Evolutionary conservation across 1,284 basidiomycete genomes (phyloP), one percentile per base, ranked within the genome.

Genomic region (Rhodotorula glutinis): DNA sequence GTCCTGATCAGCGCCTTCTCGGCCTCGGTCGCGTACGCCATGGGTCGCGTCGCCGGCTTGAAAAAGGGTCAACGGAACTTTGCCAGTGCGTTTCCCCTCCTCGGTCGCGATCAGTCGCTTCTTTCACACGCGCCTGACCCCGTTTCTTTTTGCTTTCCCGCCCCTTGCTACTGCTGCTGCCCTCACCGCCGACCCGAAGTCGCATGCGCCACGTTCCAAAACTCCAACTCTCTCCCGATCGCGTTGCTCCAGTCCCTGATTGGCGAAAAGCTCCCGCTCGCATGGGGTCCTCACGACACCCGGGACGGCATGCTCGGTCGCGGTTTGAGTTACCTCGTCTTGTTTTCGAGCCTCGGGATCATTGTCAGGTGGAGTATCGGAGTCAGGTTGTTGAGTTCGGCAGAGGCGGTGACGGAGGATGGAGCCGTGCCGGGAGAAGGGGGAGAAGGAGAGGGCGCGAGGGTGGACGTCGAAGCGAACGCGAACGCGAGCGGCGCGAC

Each of bases 271-370:
- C 57, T 73, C 19, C 72, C 70, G 17, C 65, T 77, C 30, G 51
- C 60, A 4, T 77, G 77, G 77, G 76, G 75, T 7, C 53, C 60
- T 3, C 63, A 74, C 55, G 76, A 77, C 62, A 73, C 69, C n/a
- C 67, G 69, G 25, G 74, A 75, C 47, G 65, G 67, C 46, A 74
- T 74, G 74, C 66, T 76, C 29, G 75, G 75, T 43, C 62, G 75
- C 25, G 75, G 71, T 2, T 63, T 76, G 29, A 67, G 62, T 2
- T 75, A 75, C 67, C 60, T 70, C 53, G 79, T 81, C 57, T 75
- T 81, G 33, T 81, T 79, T 70, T 80, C 79, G 41, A 80, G 79
- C 2, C 75, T 81, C 53, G 80, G 80, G 56, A 79, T 80, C 74
- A 78, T 81, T 49, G 74, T 80, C 19, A 77, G 80, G 21, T 81